These are phyloP conservation scores for Tetracladium maxilliforme DNA, from an alignment of 2,329 filamentous ascomycete genomes.

Conservation along the genomic window DNA sequence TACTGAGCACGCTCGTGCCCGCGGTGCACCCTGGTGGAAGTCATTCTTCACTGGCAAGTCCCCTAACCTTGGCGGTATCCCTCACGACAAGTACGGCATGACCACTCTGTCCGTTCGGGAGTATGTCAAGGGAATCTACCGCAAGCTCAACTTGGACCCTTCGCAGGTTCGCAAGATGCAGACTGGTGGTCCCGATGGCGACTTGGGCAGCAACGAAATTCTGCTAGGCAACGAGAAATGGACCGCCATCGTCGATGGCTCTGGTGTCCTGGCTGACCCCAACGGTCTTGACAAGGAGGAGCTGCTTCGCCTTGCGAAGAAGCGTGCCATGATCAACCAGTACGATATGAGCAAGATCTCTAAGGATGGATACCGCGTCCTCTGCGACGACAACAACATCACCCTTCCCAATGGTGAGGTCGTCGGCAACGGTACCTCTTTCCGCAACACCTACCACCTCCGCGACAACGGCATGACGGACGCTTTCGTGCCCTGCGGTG, in stretches of 20 bases:
- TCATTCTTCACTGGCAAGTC: slow-evolving; percentile 99
- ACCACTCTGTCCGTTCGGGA: slow-evolving; percentile 92
- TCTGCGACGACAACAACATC: slow-evolving; percentile 82
- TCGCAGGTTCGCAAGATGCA: slow-evolving; percentile 83
- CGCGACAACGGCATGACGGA: slow-evolving; percentile 67
- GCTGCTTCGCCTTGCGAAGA: slow-evolving; percentile 70
- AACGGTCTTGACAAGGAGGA: slow-evolving; percentile 77
- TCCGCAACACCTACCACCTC: slow-evolving; percentile 96
- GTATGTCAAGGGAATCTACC: slow-evolving; percentile 92
- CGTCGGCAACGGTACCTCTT: slow-evolving; percentile 79
- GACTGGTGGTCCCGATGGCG: slow-evolving; percentile 91
- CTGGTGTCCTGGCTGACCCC: slow-evolving; percentile 86
- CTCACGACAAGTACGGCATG: slow-evolving; percentile 94
- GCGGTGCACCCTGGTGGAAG: slow-evolving; percentile 97
- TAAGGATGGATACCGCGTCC: slow-evolving; percentile 72
- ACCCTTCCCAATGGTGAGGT: slow-evolving; percentile 79
- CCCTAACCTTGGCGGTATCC: slow-evolving; percentile 87
- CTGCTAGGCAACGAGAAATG: slow-evolving; percentile 93
- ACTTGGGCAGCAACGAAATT: slow-evolving; percentile 96
- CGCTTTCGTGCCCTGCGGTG: slow-evolving; percentile 89
- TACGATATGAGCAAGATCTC: slow-evolving; percentile 82
- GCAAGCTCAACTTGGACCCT: slow-evolving; percentile 84
- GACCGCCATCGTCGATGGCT: slow-evolving; percentile 87
- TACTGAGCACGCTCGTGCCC: slow-evolving; percentile 78
- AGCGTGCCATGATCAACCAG: slow-evolving; percentile 76